Conservation (phyloP, 2,329 filamentous ascomycete species). For the Fusarium sp. region DNA sequence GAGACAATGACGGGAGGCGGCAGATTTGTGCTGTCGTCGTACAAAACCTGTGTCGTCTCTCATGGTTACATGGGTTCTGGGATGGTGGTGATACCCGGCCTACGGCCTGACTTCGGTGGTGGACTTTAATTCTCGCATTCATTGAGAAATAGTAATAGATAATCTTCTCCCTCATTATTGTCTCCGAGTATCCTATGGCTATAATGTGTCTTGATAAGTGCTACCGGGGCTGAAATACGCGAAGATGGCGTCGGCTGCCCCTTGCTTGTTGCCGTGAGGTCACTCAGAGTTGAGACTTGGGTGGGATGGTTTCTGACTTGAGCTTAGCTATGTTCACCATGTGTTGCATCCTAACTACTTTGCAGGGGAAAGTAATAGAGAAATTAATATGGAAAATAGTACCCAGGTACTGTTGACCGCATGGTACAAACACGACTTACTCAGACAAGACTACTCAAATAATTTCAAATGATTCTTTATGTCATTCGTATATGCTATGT, state of each 20-base stretch:
- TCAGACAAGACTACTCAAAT: background rate
- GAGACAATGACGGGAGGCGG: conserved; percentile 27
- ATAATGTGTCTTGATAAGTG: background rate
- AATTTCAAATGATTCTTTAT: background rate
- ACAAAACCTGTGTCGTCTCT: conserved; percentile 16
- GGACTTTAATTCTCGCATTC: conserved; percentile 52
- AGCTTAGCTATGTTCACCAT: background rate
- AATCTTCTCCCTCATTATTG: conserved; percentile 41
- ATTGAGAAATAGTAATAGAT: conserved; percentile 52
- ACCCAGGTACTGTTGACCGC: background rate
- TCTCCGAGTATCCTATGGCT: background rate
- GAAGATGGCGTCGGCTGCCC: background rate
- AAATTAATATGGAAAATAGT: background rate
- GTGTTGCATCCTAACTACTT: background rate
- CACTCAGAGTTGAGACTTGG: background rate
- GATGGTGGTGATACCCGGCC: conserved; percentile 48
- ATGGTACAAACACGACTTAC: background rate
- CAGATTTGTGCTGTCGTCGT: conserved; percentile 25
- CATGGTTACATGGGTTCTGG: conserved; percentile 38
- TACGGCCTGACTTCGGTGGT: conserved; percentile 41
- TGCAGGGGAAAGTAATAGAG: background rate
- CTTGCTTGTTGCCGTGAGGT: background rate
- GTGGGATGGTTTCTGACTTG: background rate
- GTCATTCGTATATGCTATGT: background rate
- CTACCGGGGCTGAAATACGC: no score